These are phyloP conservation scores for Periconia sp. DNA, from an alignment of 2,329 filamentous ascomycete species.

Conservation along the genomic window DNA sequence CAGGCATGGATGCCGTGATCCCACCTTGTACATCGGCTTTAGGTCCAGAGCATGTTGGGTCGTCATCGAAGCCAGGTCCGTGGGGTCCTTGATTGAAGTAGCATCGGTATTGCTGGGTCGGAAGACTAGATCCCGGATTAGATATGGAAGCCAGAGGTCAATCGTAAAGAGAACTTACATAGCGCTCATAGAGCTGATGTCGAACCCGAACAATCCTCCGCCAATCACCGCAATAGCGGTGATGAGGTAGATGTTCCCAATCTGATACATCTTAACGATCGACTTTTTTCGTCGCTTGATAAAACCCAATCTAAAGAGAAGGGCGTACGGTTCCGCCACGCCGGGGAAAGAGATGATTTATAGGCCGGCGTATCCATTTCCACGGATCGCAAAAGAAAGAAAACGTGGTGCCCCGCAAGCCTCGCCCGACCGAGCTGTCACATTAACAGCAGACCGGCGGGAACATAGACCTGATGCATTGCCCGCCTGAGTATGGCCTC, in stretches of 20 bases:
- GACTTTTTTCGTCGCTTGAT: too few species aligned
- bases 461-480: too few species aligned
- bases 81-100: constrained; percentile 68
- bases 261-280: constrained; percentile 43
- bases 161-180: constrained; percentile 35
- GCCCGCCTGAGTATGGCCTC: too few species aligned
- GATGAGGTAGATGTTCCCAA: constrained; percentile 65
- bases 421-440: too few species aligned
- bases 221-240: constrained; percentile 66
- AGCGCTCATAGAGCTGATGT: constrained; percentile 75
- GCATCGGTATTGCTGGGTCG: constrained; percentile 71
- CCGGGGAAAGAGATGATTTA: too few species aligned
- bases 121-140: constrained; percentile 57
- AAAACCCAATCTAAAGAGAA: background rate
- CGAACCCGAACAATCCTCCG: constrained; percentile 77
- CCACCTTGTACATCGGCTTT: constrained; percentile 65
- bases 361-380: too few species aligned
- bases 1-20: constrained; percentile 74
- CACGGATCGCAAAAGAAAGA: too few species aligned
- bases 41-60: constrained; percentile 60
- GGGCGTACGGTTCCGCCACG: too few species aligned
- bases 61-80: constrained; percentile 42
- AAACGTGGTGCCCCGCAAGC: background rate
- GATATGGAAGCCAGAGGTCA: constrained; percentile 17
- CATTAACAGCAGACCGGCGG: too few species aligned